Percentiles rank a stretch among this genome's conserved stretches.
Conservation (phyloP, 495 filamentous ascomycete species). For the Bacidia rubella region DNA sequence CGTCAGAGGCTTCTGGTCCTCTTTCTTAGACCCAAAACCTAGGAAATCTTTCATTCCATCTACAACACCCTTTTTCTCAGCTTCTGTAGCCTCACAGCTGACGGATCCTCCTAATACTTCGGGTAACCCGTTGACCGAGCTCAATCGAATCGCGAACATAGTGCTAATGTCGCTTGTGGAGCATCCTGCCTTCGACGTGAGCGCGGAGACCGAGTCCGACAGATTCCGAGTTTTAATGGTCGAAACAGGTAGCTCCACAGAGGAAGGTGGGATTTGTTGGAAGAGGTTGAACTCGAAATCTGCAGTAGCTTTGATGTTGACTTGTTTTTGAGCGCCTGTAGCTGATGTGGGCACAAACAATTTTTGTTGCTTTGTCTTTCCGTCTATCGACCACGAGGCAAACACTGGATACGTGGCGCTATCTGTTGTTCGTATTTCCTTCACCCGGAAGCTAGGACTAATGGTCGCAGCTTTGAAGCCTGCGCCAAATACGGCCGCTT, state of each 20-base stretch:
- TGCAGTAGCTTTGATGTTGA: conserved; percentile 72
- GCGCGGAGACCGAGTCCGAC: conserved; percentile 60
- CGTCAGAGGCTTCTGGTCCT: conserved; percentile 57
- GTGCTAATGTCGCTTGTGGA: conserved; percentile 61
- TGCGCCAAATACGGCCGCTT: conserved; percentile 92
- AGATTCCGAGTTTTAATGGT: conserved; percentile 64
- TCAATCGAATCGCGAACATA: conserved; percentile 62
- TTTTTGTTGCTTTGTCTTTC: conserved; percentile 53
- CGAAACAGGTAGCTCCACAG: conserved; percentile 36
- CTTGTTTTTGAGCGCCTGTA: conserved; percentile 67
- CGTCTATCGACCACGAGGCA: conserved; percentile 49
- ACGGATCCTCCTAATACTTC: conserved; percentile 62
- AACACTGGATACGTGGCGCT: conserved; percentile 55
- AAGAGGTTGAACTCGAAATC: conserved; percentile 76
- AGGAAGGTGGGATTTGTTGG: conserved; percentile 38
- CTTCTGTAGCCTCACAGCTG: conserved; percentile 63
- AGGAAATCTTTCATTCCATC: conserved; percentile 93
- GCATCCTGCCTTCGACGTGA: conserved; percentile 67
- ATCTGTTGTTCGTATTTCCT: conserved; percentile 78
- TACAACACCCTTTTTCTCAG: conserved; percentile 65
- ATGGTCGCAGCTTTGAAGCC: conserved; percentile 86
- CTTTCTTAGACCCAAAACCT: conserved; percentile 81
- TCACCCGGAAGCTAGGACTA: conserved; percentile 89
- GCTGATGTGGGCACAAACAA: conserved; percentile 70
- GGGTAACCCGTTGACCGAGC: conserved; percentile 64